Conservation (phyloP, 345 rosid genomes). For the Populus deltoides region DNA sequence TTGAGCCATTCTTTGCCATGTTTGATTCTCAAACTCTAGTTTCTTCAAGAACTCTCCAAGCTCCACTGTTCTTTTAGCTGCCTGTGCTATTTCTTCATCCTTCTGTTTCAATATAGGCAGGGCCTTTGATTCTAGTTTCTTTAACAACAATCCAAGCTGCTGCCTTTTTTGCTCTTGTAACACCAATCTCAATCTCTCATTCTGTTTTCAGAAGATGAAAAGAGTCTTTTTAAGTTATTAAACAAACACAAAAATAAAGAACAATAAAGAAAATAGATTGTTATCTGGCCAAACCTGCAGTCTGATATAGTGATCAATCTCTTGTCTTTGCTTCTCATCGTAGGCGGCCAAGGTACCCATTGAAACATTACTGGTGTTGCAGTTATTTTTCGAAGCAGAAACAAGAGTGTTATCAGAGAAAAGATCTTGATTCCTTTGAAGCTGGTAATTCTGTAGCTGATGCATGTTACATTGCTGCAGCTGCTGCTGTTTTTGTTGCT, state of each 20-base stretch:
- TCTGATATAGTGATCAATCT: slow-evolving; percentile 54
- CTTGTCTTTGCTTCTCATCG: slow-evolving; percentile 54
- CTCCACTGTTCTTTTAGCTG: slow-evolving; percentile 25
- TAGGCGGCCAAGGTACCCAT: slow-evolving; percentile 15
- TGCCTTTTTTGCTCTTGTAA: slow-evolving; percentile 37
- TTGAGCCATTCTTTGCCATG: slow-evolving; percentile 38
- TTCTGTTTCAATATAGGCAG: slow-evolving; percentile 27
- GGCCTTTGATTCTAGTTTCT: slow-evolving; percentile 30
- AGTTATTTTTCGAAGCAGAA: slow-evolving; percentile 16
- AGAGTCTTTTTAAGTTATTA: not conserved
- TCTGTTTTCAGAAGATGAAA: slow-evolving; percentile 18
- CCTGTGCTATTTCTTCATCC: slow-evolving; percentile 33
- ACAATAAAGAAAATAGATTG: not conserved
- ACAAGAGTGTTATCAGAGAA: slow-evolving; percentile 10
- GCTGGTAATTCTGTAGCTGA: slow-evolving; percentile 29
- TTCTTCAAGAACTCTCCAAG: slow-evolving; percentile 26
- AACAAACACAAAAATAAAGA: not conserved
- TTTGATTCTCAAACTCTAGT: slow-evolving; percentile 32
- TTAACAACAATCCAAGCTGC: slow-evolving; percentile 18
- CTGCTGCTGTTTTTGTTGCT: slow-evolving; percentile 29
- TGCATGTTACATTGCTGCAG: slow-evolving; percentile 26
- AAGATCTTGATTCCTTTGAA: slow-evolving; percentile 31
- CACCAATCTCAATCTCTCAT: slow-evolving; percentile 31
- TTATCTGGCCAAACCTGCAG: slow-evolving; percentile 46
- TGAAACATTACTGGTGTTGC: slow-evolving; percentile 11